phyloP scores from a whole-genome alignment of 1,284 basidiomycete species.

The Ceratobasidium theobromae region DNA sequence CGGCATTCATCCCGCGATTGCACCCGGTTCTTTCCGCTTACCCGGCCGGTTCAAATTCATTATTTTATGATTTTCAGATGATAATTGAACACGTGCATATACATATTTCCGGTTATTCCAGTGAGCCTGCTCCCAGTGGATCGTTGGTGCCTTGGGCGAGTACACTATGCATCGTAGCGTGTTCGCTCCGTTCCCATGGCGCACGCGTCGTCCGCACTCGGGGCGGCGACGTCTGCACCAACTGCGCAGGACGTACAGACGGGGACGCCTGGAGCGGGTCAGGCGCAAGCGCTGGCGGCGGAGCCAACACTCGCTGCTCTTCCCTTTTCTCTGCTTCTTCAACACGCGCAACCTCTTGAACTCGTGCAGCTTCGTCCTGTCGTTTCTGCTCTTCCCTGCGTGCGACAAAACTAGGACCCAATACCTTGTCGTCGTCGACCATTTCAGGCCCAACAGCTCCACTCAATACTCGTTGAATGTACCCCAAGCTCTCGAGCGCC shows the following conservation, averaged over 20 bases:
- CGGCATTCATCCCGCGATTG: slow-evolving; percentile 12
- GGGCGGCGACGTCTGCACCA: slow-evolving; percentile 18
- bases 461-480: slow-evolving; percentile 67
- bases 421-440: slow-evolving; percentile 5
- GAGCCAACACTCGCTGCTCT: neutral
- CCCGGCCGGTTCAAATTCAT: neutral
- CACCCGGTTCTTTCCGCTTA: slow-evolving; percentile 26
- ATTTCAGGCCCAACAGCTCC: neutral
- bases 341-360: neutral
- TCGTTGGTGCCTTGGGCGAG: neutral
- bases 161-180: neutral
- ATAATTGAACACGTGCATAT: too few species aligned
- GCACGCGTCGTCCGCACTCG: slow-evolving; percentile 13
- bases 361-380: neutral
- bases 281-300: neutral
- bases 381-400: slow-evolving; percentile 13
- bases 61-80: neutral
- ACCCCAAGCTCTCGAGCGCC: slow-evolving; percentile 69
- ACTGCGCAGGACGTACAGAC: neutral
- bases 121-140: slow-evolving; percentile 7
- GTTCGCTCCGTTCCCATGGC: slow-evolving; percentile 23
- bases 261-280: slow-evolving; percentile 23
- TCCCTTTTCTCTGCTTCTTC: neutral
- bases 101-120: too few species aligned
- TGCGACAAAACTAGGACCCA: neutral